Evolutionary conservation across 208 protist species (phyloP).

Genomic region (Leishmania guyanensis): DNA sequence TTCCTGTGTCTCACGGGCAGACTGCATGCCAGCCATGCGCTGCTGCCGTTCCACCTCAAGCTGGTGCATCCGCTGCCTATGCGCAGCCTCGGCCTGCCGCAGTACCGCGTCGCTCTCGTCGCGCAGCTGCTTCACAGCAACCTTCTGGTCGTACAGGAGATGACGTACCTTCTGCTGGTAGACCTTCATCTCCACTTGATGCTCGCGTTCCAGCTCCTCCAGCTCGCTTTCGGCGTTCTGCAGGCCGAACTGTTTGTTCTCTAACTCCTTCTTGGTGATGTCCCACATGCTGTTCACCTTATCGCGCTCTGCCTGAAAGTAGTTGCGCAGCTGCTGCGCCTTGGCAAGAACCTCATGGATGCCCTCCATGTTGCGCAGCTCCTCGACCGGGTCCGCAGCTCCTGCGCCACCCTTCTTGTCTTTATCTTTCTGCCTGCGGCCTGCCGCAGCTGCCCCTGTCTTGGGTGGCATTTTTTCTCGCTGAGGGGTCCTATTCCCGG

Average conservation of each 20-base stretch:
- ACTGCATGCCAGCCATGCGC: conserved; percentile 56
- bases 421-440: conserved; percentile 24
- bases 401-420: conserved; percentile 37
- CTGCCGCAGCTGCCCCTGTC: conserved; percentile 10
- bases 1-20: conserved; percentile 77
- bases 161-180: conserved; percentile 98
- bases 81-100: conserved; percentile 78
- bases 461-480: conserved; percentile 45
- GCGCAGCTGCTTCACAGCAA: conserved; percentile 90
- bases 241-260: conserved; percentile 70
- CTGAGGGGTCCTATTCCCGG: not conserved
- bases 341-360: conserved; percentile 86
- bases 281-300: conserved; percentile 95
- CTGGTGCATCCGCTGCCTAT: conserved; percentile 76
- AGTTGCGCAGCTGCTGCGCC: conserved; percentile 94
- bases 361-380: conserved; percentile 49
- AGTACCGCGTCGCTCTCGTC: conserved; percentile 89
- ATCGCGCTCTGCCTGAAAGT: conserved; percentile 97
- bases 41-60: conserved; percentile 68
- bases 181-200: conserved; percentile 97
- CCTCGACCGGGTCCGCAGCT: conserved; percentile 35
- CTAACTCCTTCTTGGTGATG: conserved; percentile 93
- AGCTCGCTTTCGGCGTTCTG: conserved; percentile 92
- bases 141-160: conserved; percentile 94
- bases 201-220: conserved; percentile 94